Base-by-base conservation (phyloP, 768 basidiomycete genomes). In the Lentinula lateritia region DNA sequence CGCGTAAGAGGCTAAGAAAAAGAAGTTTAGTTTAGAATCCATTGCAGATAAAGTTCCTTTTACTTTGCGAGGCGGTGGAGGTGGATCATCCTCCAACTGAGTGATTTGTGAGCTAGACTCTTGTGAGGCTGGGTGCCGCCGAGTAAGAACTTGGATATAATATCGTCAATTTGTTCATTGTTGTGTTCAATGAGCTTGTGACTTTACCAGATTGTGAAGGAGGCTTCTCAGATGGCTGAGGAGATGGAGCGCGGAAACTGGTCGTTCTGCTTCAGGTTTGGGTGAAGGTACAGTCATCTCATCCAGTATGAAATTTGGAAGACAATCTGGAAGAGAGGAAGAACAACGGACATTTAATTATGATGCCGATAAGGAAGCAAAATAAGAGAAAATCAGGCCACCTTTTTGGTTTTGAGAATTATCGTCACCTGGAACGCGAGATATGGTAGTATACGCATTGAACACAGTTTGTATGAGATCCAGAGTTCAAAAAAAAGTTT, bases 391-490 rank as follows among this genome's bases (percentile, higher is more conserved):
- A 65, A 67, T 68, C 8, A n/a, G n/a, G n/a, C n/a, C 66, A 20
- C 61, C 64, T 12, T 67, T 63, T 18, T 16, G 45, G 23, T 7
- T 43, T 41, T 43, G 36, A 23, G 54, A 42, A 13, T 15, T 5
- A 15, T 20, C 18, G 2, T 38, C 34, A 5, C 10, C 8, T 0
- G 39, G 38, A 13, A 12, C 43, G 7, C 69, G 63, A 52, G 82
- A 65, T 35, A 69, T 36, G 1, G 74, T 71, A 0, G 70, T 66
- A 63, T 79, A 71, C 10, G 73, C 64, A 10, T 76, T 67, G 1
- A 80, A 66, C 1, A 83, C 80, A 2, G 84, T 82, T 60, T 85
- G 76, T 6, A 87, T 63, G 16, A 92, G 60, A n/a, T 76, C 74
- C 32, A 82, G 76, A 5, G 78, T 71, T 8, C 74, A 66, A 34